Percentiles rank a stretch among this genome's conserved stretches.
phyloP scores from a whole-genome alignment of 345 rosid genomes.

The Eucalyptus albens region DNA sequence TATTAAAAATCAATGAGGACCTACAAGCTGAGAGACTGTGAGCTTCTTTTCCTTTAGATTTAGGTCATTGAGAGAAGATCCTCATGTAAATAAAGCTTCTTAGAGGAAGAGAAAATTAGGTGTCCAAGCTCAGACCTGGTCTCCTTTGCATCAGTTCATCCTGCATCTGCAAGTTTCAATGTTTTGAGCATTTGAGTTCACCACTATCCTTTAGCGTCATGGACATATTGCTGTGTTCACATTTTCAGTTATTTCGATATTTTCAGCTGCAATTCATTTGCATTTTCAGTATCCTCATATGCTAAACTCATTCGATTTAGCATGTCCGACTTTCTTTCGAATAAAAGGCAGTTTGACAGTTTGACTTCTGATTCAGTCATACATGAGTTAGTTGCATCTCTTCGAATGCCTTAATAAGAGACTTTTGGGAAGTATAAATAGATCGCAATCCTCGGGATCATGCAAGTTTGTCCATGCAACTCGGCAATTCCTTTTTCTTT shows the following conservation, averaged over 20 bases:
- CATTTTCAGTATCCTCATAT: neutral
- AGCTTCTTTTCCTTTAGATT: too few species aligned
- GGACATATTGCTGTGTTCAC: neutral
- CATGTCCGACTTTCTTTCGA: neutral
- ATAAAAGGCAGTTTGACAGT: neutral
- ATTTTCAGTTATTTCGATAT: neutral
- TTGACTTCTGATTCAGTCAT: neutral
- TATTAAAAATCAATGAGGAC: too few species aligned
- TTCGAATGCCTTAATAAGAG: neutral
- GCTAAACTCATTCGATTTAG: neutral
- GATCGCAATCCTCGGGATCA: neutral
- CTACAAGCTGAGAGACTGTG: too few species aligned
- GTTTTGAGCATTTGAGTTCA: too few species aligned
- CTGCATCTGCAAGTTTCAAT: too few species aligned
- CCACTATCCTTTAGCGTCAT: too few species aligned
- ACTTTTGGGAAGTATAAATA: neutral
- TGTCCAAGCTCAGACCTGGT: too few species aligned
- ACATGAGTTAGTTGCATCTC: neutral
- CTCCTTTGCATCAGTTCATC: too few species aligned
- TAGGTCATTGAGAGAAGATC: too few species aligned
- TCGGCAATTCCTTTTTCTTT: neutral
- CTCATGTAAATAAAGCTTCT: too few species aligned
- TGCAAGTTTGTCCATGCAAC: neutral
- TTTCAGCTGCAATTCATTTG: neutral
- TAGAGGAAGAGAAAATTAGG: too few species aligned